Conservation (phyloP, 345 rosid genomes). For the Bruguiera gymnorhiza region DNA sequence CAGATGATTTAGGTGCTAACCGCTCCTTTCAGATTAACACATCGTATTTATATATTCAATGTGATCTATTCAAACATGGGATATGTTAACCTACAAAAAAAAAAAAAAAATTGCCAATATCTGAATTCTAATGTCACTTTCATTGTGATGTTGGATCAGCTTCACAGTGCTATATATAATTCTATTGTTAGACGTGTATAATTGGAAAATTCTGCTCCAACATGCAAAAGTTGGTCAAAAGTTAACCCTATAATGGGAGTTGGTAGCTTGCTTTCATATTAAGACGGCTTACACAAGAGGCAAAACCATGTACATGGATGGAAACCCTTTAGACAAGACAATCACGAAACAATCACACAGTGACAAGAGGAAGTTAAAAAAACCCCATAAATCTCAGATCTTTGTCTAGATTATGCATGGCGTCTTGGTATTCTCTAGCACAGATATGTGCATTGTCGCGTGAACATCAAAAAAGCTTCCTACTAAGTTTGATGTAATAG, state of each 20-base stretch:
- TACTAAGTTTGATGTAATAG: too few species aligned
- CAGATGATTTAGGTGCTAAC: conserved; percentile 1
- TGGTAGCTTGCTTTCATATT: conserved; percentile 19
- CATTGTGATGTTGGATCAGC: neutral
- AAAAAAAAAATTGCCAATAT: too few species aligned
- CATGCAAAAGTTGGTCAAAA: conserved; percentile 23
- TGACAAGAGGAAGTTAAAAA: conserved; percentile 10
- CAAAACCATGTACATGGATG: conserved; percentile 10
- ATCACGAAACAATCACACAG: neutral
- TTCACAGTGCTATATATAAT: too few species aligned
- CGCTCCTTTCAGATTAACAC: neutral
- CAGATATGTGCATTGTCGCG: too few species aligned
- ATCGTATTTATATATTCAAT: neutral
- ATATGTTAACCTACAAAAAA: too few species aligned
- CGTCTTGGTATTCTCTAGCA: neutral
- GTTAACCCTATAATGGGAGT: conserved; percentile 29
- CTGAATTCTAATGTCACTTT: conserved; percentile 1
- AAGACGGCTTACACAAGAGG: neutral
- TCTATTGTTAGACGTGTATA: neutral
- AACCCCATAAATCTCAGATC: neutral
- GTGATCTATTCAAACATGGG: too few species aligned
- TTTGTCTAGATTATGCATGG: neutral
- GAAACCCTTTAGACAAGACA: neutral
- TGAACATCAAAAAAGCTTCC: too few species aligned
- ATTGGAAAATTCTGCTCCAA: neutral